Base-by-base conservation (phyloP, 225 moss, liverwort and hornwort species). In the Pleurozium schreberi region DNA sequence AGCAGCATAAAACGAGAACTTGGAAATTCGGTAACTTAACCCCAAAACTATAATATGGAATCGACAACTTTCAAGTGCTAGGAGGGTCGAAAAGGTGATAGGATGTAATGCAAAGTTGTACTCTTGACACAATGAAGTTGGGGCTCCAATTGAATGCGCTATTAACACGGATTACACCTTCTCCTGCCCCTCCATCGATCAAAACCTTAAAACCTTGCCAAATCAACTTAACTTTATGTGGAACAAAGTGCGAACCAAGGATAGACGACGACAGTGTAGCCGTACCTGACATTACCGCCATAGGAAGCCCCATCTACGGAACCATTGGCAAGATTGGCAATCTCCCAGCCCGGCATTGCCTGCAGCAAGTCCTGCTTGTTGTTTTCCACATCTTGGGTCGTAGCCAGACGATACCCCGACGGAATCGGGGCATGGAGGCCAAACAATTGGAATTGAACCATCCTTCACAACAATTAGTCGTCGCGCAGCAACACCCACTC, bases 281-380 rank as follows among this genome's bases (percentile, higher is more conserved):
- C 28, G 20, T 45, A 87, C 75, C 83, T 58, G 75, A 58, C 68
- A 14, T 17, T 3, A 33, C 86, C 75, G 31, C 86, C 86, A 26
- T 82, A 82, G 9, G 34, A 18, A 30, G 49, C 60, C 49, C 82
- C 87, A 40, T 90, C 58, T 33, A 90, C 90, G 0, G 90, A 90
- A 13, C 90, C 90, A 83, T 87, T 66, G 59, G 82, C 82, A 23
- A 89, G 80, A 62, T 89, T 89, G 5, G 85, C 89, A 55, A 89
- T 85, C 89, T 89, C 79, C 89, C 89, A 90, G 28, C 16, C 45
- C 20, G 90, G 82, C 86, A 90, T 90, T 16, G 47, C 87, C 47
- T 65, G 9, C 2, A 64, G 38, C 63, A 87, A 49, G 4, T 75
- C 66, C 26, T 87, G 57, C 45, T 36, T 82, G 83, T 83, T 34